Evolutionary conservation across 192 early-diverging fungal genomes (phyloP), one percentile per base, ranked within the genome.

Genomic region (Mortierella hygrophila): DNA sequence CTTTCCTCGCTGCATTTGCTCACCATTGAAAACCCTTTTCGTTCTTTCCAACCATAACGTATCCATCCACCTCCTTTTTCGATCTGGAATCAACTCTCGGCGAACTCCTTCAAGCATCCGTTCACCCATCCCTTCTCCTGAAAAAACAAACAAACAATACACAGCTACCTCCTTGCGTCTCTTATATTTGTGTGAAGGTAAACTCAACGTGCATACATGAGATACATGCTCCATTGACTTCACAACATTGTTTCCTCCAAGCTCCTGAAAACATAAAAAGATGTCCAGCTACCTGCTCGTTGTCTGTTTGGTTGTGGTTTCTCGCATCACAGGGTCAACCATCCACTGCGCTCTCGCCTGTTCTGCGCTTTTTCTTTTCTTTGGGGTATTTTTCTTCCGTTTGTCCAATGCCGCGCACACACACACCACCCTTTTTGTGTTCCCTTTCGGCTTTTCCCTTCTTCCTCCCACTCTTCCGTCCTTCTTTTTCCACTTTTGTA

Each of bases 191-290:
- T 10, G n/a, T 32, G 13, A 4, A 65, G 60, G 60, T 57, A 57
- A 57, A 57, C 11, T 26, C 55, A 57, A 26, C 6, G 1, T 26
- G 55, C 55, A 57, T n/a, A n/a, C 54, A 26, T n/a, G 54, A n/a
- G 54, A 57, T 63, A 29, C 60, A 63, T 13, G 10, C 10, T 63
- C 26, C 32, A 18, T 52, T 52, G 20, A 52, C 18, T 13, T 3
- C 60, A 29, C n/a, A n/a, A 6, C 7, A n/a, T 29, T 60, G 57
- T 10, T n/a, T 15, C 60, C 9, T 65, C 18, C 18, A 52, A 52
- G 23, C 60, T 65, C 60, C 60, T 65, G 60, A 65, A 65, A 65
- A 65, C 60, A 57, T 60, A 60, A 60, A 60, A 60, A 55, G 44
- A 46, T 20, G 49, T 20, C 49, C 49, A 16, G 49, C 18, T 52